Evolutionary conservation across 2,329 filamentous ascomycete genomes (phyloP).

Genomic region (Diaporthe aspalathi): DNA sequence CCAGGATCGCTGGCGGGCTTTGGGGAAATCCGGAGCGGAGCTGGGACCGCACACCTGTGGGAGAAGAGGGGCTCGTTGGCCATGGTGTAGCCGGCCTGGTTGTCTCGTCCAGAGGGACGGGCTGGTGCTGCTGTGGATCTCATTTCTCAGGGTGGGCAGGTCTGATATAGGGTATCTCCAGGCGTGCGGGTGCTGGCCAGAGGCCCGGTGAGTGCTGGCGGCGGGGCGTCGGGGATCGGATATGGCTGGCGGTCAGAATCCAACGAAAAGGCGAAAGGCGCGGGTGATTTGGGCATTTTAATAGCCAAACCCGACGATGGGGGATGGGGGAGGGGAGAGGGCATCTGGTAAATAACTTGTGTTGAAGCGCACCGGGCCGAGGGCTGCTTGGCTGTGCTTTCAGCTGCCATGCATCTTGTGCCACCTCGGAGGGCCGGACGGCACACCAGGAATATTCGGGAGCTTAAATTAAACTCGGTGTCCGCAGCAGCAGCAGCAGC

Average conservation of each 20-base stretch:
- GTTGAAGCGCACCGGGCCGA: not conserved
- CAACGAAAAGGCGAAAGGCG: not conserved
- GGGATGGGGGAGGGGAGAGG: not conserved
- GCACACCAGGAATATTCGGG: constrained; percentile 2
- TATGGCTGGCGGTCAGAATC: constrained; percentile 17
- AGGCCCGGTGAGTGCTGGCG: not conserved
- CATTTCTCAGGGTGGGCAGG: not conserved
- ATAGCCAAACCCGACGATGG: not conserved
- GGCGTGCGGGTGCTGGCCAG: not conserved
- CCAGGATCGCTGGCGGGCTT: constrained; percentile 1
- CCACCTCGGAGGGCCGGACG: not conserved
- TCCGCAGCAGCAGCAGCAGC: too few relatives aligned
- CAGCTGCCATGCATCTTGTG: constrained; percentile 1
- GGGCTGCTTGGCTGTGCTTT: constrained; percentile 14
- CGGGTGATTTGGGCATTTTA: not conserved
- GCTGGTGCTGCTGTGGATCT: not conserved
- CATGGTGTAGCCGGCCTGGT: not conserved
- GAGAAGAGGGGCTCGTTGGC: constrained; percentile 9
- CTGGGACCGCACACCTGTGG: constrained; percentile 18
- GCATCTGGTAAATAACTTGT: not conserved
- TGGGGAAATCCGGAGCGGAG: constrained; percentile 29
- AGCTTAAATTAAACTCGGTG: constrained; percentile 30
- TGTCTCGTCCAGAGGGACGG: not conserved
- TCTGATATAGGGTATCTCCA: constrained; percentile 12
- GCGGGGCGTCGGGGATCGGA: not conserved